Percentiles rank a stretch among this genome's conserved stretches.
Conservation (phyloP, 106 monocot genomes). For the Xerophyta viscosa region DNA sequence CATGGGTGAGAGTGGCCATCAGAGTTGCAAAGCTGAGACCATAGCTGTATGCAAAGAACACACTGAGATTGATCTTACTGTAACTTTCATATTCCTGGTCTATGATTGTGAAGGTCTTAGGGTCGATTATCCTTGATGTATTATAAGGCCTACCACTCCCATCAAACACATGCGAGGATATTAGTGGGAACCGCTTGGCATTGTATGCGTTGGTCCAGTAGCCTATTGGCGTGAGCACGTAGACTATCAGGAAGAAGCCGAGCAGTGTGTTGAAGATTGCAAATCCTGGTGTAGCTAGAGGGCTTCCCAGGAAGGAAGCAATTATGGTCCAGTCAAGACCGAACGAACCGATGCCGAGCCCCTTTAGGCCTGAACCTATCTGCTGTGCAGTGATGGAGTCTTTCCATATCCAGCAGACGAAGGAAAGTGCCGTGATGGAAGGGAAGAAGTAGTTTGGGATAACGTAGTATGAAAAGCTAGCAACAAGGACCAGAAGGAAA, state of each 20-base stretch:
- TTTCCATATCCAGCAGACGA: conserved; percentile 52
- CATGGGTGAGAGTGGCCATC: conserved; percentile 41
- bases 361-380: conserved; percentile 40
- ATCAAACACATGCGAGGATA: conserved; percentile 13
- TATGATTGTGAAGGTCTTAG: conserved; percentile 10
- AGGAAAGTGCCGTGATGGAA: conserved; percentile 32
- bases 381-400: conserved; percentile 48
- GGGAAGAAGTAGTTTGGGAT: conserved; percentile 63
- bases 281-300: conserved; percentile 41
- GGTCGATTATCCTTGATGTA: conserved; percentile 15
- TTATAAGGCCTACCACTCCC: conserved; percentile 15
- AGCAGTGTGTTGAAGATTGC: conserved; percentile 38
- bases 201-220: conserved; percentile 43
- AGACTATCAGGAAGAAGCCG: conserved; percentile 26
- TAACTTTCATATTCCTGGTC: conserved; percentile 11
- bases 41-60: conserved; percentile 28
- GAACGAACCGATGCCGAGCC: conserved; percentile 52
- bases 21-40: conserved; percentile 48
- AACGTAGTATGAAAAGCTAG: conserved; percentile 64
- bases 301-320: conserved; percentile 38
- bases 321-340: conserved; percentile 49
- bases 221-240: conserved; percentile 27
- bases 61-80: conserved; percentile 30
- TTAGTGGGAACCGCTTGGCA: conserved; percentile 32
- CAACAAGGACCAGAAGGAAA: conserved; percentile 31